Conservation (phyloP, 768 basidiomycete genomes). For the Boletus coccyginus region DNA sequence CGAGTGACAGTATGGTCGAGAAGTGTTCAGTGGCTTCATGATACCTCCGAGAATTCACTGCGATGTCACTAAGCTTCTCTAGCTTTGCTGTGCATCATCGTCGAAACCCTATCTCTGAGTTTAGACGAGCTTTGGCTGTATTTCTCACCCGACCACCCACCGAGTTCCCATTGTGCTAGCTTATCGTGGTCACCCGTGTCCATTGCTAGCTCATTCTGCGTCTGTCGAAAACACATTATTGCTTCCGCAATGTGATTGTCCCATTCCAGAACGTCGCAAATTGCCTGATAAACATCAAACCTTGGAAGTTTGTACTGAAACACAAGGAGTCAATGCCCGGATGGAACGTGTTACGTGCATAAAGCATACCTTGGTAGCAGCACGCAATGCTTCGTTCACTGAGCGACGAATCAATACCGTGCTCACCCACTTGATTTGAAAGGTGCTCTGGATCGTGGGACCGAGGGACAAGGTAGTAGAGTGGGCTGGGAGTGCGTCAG, state of each 20-base stretch:
- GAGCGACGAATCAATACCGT: neutral
- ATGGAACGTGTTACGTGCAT: neutral
- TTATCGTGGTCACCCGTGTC: neutral
- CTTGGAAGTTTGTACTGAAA: slow-evolving; percentile 1
- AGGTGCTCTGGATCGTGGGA: neutral
- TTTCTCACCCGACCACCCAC: neutral
- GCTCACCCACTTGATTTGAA: neutral
- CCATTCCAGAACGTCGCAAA: too few relatives aligned
- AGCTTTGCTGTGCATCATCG: neutral
- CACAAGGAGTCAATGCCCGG: neutral
- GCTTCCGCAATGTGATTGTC: too few relatives aligned
- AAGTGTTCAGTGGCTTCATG: neutral
- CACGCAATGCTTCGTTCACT: neutral
- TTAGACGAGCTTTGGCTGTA: too few relatives aligned
- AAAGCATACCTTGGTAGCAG: neutral
- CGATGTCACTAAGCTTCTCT: neutral
- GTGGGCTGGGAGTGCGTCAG: neutral
- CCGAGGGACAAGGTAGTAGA: neutral
- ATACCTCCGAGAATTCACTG: neutral
- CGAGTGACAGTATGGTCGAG: neutral
- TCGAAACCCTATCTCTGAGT: neutral
- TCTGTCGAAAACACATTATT: too few relatives aligned
- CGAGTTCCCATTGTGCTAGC: neutral
- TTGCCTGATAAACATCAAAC: neutral
- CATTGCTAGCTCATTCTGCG: too few relatives aligned